Evolutionary conservation across 805 yeast genomes (phyloP).

Genomic region (Candida oleophila): DNA sequence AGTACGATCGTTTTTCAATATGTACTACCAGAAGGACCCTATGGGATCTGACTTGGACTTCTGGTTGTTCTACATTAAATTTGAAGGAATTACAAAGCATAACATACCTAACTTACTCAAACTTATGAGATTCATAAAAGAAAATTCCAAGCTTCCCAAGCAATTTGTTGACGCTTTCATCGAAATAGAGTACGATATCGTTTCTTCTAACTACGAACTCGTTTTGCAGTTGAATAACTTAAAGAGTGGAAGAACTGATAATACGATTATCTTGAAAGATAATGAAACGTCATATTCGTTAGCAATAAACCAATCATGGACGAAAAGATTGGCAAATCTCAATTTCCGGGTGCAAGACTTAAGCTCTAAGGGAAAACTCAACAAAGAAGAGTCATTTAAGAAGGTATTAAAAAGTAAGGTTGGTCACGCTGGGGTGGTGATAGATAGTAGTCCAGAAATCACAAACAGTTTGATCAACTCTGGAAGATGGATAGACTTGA

Average conservation of each 20-base stretch:
- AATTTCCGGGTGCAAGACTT: conserved; percentile 11
- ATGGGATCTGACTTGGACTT: conserved; percentile 45
- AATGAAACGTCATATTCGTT: conserved; percentile 27
- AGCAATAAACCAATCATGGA: conserved; percentile 22
- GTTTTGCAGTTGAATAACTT: conserved; percentile 1
- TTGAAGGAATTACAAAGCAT: conserved; percentile 42
- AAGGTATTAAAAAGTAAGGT: background rate
- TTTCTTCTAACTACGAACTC: conserved; percentile 13
- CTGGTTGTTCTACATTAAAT: conserved; percentile 58
- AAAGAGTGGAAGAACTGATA: conserved; percentile 10
- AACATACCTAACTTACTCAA: conserved; percentile 46
- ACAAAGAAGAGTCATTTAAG: background rate
- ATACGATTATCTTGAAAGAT: conserved; percentile 14
- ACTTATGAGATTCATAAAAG: conserved; percentile 46
- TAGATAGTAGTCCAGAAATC: conserved; percentile 35
- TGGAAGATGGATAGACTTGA: conserved; percentile 21
- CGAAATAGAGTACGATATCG: conserved; percentile 17
- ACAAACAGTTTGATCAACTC: conserved; percentile 23
- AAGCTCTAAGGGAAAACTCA: background rate
- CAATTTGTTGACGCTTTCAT: conserved; percentile 38
- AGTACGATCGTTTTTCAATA: conserved; percentile 30
- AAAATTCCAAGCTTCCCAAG: conserved; percentile 48
- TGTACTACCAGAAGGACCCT: conserved; percentile 21
- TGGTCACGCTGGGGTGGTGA: conserved; percentile 13
- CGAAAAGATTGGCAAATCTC: conserved; percentile 19